Percentiles rank a stretch among this genome's conserved stretches.
These are phyloP conservation scores for Boletus chippewaensis DNA, from an alignment of 1,284 basidiomycete genomes.

Conservation along the genomic window DNA sequence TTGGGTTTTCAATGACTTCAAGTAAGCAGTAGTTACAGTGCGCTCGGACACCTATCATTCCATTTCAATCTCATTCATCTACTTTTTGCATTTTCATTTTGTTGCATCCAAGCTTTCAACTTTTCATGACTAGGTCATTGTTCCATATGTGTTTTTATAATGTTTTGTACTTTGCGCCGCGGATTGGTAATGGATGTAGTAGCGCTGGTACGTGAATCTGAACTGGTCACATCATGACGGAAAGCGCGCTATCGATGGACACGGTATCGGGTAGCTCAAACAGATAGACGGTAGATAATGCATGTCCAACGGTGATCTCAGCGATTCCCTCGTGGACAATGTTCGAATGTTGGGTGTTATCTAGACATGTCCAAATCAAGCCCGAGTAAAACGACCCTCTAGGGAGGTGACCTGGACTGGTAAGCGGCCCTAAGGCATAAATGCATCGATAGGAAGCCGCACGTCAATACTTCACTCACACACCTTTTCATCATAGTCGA, in stretches of 20 bases:
- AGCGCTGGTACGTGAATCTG: conserved; percentile 31
- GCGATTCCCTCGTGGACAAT: not conserved
- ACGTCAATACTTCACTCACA: conserved; percentile 5
- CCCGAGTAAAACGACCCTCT: conserved; percentile 58
- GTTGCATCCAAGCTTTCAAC: conserved; percentile 18
- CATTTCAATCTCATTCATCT: conserved; percentile 27
- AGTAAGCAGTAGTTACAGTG: conserved; percentile 16
- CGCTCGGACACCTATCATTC: conserved; percentile 14
- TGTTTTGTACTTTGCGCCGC: conserved; percentile 23
- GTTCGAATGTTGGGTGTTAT: not conserved
- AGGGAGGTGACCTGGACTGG: conserved; percentile 63
- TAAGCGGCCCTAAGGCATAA: conserved; percentile 42
- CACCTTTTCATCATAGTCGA: conserved; percentile 79
- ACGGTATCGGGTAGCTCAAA: not conserved
- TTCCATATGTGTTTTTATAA: conserved; percentile 32
- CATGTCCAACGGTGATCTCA: no score
- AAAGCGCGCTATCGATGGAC: not conserved
- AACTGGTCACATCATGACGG: conserved; percentile 2
- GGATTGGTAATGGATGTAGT: conserved; percentile 28
- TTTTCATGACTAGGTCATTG: conserved; percentile 18
- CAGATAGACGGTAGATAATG: not conserved
- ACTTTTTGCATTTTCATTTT: conserved; percentile 24
- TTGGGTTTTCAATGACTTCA: conserved; percentile 73
- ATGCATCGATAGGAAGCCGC: not conserved
- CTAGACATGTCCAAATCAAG: conserved; percentile 30